Base-by-base conservation (phyloP, 1,284 basidiomycete genomes). In the Sphaerobolus stellatus region DNA sequence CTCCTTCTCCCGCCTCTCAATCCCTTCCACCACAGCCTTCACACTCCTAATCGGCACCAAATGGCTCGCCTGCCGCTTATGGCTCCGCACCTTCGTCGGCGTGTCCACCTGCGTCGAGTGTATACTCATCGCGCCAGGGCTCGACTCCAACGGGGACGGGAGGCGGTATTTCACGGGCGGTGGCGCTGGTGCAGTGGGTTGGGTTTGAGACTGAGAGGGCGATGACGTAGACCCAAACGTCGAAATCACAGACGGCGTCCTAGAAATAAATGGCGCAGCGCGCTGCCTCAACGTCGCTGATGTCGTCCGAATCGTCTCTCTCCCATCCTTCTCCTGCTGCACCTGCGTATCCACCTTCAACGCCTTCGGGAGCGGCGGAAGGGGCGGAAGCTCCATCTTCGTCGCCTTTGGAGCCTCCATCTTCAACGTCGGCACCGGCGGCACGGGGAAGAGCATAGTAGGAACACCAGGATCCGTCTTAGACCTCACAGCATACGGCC, bases 381-480 rank as follows among this genome's bases (percentile, higher is more conserved):
- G 46, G 14, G 46, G 13, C 13, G n/a, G 46, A 45, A 25, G 13
- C 13, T 14, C 43, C 14, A 22, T 25, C 40, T 25, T 16, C 25
- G 43, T 18, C 30, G 11, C 40, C 13, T 11, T 25, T 33, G 14
- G 20, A 27, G 31, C 36, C 16, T 51, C 38, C n/a, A 7, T 24
- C 20, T 33, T n/a, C 50, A 18, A 24, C 38, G 2, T 29, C 18
- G 16, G 22, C 8, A 9, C 48, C n/a, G n/a, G n/a, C n/a, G n/a
- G n/a, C n/a, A n/a, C n/a, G n/a, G n/a, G 76, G 1, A 81, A 83
- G 16, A 87, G 69, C 40, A 70, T 56, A 5, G 63, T 60, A 1
- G 62, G 55, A 0, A 67, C 60, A 2, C 59, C 56, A 3, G 50
- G 33, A 6, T n/a, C n/a, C n/a, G n/a, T n/a, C n/a, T n/a, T n/a